Evolutionary conservation across 495 filamentous ascomycete species (phyloP).

Genomic region (Neurospora pannonica): DNA sequence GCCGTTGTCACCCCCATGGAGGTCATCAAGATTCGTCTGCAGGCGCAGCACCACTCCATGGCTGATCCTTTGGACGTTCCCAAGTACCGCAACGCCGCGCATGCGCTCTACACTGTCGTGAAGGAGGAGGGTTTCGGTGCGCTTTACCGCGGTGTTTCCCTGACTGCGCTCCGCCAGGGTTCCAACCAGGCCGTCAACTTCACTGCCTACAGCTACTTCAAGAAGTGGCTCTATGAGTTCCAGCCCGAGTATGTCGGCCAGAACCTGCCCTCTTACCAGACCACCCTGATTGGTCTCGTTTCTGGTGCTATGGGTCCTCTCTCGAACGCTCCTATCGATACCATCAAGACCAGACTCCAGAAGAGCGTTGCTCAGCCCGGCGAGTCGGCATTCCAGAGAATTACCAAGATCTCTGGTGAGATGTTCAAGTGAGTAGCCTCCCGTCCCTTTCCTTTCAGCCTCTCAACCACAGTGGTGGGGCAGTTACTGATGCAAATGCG

Average conservation of each 20-base stretch:
- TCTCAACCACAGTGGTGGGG: not conserved
- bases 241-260: constrained; percentile 49
- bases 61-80: constrained; percentile 83
- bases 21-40: constrained; percentile 94
- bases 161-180: constrained; percentile 89
- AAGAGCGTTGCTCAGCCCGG: constrained; percentile 77
- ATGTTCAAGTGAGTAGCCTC: constrained; percentile 73
- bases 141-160: constrained; percentile 83
- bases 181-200: constrained; percentile 99
- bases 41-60: constrained; percentile 93
- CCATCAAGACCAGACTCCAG: constrained; percentile 95
- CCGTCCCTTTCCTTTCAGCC: not conserved
- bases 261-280: constrained; percentile 80
- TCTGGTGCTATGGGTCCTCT: constrained; percentile 92
- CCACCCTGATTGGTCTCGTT: constrained; percentile 80
- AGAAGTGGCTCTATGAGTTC: constrained; percentile 58
- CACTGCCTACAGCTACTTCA: constrained; percentile 93
- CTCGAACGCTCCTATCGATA: constrained; percentile 96
- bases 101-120: constrained; percentile 87
- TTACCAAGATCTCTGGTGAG: constrained; percentile 67
- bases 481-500: not conserved
- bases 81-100: constrained; percentile 95
- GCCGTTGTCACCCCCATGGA: constrained; percentile 97
- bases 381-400: constrained; percentile 66
- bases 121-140: constrained; percentile 81